These are phyloP conservation scores for Kitagawia praeruptora DNA, from an alignment of 129 eudicot species.

Conservation along the genomic window DNA sequence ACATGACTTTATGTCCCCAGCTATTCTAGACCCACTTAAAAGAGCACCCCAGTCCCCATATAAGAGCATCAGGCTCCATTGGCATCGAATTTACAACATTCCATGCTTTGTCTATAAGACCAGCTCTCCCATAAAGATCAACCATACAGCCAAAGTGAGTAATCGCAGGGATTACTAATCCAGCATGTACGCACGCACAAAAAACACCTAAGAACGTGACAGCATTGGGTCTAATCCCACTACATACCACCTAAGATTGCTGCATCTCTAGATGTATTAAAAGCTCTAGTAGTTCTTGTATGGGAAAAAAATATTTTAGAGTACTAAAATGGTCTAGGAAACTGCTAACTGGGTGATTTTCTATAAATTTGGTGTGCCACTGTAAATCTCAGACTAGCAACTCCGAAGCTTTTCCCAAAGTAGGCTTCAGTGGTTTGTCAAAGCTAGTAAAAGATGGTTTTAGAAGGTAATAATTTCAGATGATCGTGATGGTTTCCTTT, in stretches of 20 bases:
- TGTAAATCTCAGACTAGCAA: neutral
- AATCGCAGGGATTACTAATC: constrained; percentile 15
- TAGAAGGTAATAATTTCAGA: neutral
- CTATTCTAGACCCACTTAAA: constrained; percentile 21
- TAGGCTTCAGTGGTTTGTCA: neutral
- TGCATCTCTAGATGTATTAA: no score
- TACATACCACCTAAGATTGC: constrained; percentile 4
- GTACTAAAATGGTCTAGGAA: neutral
- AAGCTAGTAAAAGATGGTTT: neutral
- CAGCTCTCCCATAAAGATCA: constrained; percentile 22
- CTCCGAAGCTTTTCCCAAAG: neutral
- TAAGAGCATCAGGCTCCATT: constrained; percentile 22
- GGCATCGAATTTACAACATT: constrained; percentile 20
- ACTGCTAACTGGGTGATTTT: neutral
- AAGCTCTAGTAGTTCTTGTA: neutral
- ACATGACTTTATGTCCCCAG: constrained; percentile 17
- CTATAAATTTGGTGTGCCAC: neutral
- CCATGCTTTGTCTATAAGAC: constrained; percentile 18
- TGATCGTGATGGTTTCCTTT: neutral
- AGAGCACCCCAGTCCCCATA: constrained; percentile 28
- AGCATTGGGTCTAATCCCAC: constrained; percentile 18
- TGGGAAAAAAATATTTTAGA: neutral
- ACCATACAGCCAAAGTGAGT: constrained; percentile 22
- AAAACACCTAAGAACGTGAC: constrained; percentile 22
- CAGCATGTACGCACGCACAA: constrained; percentile 17